Percentiles rank a stretch among this genome's conserved stretches.
Evolutionary conservation across 305 asterid species (phyloP).

Genomic region (Fraxinus latifolia): DNA sequence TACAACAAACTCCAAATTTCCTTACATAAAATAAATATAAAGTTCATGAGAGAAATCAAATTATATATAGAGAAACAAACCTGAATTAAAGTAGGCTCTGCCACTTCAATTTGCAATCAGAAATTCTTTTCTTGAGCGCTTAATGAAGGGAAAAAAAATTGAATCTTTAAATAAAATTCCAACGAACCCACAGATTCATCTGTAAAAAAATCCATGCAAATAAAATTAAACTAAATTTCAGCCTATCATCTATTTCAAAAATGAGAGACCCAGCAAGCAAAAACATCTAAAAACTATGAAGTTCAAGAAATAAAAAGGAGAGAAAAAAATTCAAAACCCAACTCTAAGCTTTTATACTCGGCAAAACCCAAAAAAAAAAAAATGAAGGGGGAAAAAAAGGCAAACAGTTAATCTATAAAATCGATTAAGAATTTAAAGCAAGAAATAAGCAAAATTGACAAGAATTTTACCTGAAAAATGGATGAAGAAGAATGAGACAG

Average conservation of each 20-base stretch:
- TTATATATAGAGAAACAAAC: slow-evolving; percentile 14
- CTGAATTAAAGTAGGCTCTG: slow-evolving; percentile 20
- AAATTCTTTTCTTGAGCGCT: slow-evolving; percentile 16
- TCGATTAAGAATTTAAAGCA: slow-evolving; percentile 3
- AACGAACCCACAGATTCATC: slow-evolving; percentile 5
- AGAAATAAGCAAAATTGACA: not conserved
- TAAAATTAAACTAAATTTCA: not conserved
- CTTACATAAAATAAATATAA: not conserved
- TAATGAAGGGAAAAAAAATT: slow-evolving; percentile 10
- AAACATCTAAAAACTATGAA: slow-evolving; percentile 6
- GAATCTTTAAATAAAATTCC: slow-evolving; percentile 21
- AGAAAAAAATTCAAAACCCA: slow-evolving; percentile 4
- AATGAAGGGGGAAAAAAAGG: not conserved
- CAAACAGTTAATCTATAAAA: not conserved
- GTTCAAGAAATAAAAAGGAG: not conserved
- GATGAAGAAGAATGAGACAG: slow-evolving; percentile 10
- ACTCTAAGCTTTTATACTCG: not conserved
- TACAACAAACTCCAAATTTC: slow-evolving; percentile 8
- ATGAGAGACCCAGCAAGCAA: not conserved
- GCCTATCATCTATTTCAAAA: slow-evolving; percentile 9
- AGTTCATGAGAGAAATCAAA: not conserved
- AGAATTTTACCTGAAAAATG: slow-evolving; percentile 24
- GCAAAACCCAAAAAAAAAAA: not conserved
- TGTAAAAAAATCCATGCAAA: slow-evolving; percentile 18
- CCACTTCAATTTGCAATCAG: not conserved